These are phyloP conservation scores for Rhynchosporium agropyri DNA, from an alignment of 2,329 filamentous ascomycete species.

Conservation along the genomic window DNA sequence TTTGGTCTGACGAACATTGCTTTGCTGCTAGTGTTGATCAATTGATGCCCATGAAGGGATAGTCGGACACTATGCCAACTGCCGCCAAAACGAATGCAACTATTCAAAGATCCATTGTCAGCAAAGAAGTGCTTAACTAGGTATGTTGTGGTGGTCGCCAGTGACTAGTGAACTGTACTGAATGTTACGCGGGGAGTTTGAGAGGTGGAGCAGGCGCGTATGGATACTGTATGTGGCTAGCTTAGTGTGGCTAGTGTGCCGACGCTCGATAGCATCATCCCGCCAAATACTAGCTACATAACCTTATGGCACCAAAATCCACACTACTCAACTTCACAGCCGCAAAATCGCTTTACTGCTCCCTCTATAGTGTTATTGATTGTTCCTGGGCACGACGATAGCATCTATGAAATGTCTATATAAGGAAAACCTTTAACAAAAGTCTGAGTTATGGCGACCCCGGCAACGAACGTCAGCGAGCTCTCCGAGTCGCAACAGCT, in stretches of 20 bases:
- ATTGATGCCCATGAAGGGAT: slow-evolving; percentile 24
- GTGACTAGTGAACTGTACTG: background rate
- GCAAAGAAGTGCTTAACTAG: background rate
- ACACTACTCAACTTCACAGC: too few relatives aligned
- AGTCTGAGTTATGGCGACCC: slow-evolving; percentile 14
- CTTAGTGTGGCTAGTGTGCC: slow-evolving; percentile 7
- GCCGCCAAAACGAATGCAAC: slow-evolving; percentile 11
- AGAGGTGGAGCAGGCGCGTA: slow-evolving; percentile 4
- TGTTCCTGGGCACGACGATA: background rate
- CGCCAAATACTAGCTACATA: background rate
- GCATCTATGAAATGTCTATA: slow-evolving; percentile 8
- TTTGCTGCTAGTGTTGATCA: slow-evolving; percentile 24
- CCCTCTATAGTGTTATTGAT: too few relatives aligned
- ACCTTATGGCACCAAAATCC: background rate
- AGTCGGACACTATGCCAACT: background rate
- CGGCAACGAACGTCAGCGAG: slow-evolving; percentile 22
- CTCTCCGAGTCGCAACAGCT: slow-evolving; percentile 53
- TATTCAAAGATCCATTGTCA: slow-evolving; percentile 15
- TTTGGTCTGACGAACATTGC: slow-evolving; percentile 41
- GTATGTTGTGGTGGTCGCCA: background rate
- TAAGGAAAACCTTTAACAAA: background rate
- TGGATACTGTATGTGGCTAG: background rate
- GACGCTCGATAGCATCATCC: slow-evolving; percentile 1
- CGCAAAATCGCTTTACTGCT: too few relatives aligned
- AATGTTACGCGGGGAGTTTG: slow-evolving; percentile 15